Evolutionary conservation across 2,329 filamentous ascomycete species (phyloP).

Genomic region (Sphaerulina vaccinii): DNA sequence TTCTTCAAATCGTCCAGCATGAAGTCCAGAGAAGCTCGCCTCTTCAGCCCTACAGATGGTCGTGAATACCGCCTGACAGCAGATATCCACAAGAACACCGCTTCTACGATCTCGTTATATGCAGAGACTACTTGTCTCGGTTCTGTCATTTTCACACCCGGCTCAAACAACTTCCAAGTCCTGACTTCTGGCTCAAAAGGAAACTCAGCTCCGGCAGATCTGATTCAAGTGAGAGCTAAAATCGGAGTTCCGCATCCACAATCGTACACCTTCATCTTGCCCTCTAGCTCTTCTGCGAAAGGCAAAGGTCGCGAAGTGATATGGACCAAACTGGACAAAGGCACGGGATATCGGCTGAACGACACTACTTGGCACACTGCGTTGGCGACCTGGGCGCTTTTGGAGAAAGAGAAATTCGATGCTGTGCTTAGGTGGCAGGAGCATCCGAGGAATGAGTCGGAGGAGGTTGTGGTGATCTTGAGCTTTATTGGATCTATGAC

Average conservation of each 20-base stretch:
- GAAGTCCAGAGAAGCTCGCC: neutral
- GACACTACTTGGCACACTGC: conserved; percentile 7
- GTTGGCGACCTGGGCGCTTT: conserved; percentile 8
- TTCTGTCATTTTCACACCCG: neutral
- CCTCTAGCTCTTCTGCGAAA: conserved; percentile 1
- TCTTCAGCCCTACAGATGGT: conserved; percentile 2
- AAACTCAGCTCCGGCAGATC: neutral
- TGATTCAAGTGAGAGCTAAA: conserved; percentile 4
- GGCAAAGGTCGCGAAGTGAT: conserved; percentile 3
- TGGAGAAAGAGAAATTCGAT: conserved; percentile 8
- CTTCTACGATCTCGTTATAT: conserved; percentile 11
- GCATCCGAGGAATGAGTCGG: conserved; percentile 1
- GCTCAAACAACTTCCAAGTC: neutral
- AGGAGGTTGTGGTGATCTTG: conserved; percentile 15
- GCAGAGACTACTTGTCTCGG: neutral
- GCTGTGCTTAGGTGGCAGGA: conserved; percentile 7
- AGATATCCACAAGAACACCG: conserved; percentile 5
- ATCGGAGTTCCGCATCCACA: conserved; percentile 10
- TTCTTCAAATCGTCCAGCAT: conserved; percentile 15
- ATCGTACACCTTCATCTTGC: conserved; percentile 11
- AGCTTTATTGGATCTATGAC: conserved; percentile 16
- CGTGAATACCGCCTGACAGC: conserved; percentile 5
- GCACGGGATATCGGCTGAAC: conserved; percentile 9
- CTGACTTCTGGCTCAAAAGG: neutral
- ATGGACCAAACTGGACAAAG: conserved; percentile 5